phyloP scores from a whole-genome alignment of 1,284 basidiomycete genomes.

The Sporisorium graminicola region DNA sequence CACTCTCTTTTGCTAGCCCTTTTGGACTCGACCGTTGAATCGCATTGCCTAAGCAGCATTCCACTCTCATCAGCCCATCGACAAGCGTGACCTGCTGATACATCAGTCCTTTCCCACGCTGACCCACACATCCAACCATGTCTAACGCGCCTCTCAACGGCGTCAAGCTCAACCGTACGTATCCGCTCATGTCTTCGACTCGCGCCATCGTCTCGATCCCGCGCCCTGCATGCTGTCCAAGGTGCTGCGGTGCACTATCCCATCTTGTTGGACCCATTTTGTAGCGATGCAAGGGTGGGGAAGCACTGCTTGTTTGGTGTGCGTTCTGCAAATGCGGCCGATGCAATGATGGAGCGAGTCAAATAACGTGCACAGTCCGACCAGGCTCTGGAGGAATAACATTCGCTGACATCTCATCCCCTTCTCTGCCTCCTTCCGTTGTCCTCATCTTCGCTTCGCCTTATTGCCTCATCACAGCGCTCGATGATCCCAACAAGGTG shows the following conservation, averaged over 20 bases:
- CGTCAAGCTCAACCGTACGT: slow-evolving; percentile 60
- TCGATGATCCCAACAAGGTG: slow-evolving; percentile 92
- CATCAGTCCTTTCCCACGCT: slow-evolving; percentile 5
- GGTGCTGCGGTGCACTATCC: too few species aligned
- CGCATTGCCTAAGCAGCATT: slow-evolving; percentile 1
- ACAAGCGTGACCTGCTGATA: slow-evolving; percentile 5
- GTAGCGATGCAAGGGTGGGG: not conserved
- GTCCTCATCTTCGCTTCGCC: not conserved
- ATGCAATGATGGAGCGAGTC: not conserved
- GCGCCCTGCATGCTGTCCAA: not conserved
- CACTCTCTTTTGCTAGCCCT: slow-evolving; percentile 1
- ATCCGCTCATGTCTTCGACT: not conserved
- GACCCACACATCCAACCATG: slow-evolving; percentile 31
- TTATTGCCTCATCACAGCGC: slow-evolving; percentile 19
- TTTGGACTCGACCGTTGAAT: slow-evolving; percentile 7
- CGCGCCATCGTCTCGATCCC: slow-evolving; percentile 9
- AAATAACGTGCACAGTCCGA: not conserved
- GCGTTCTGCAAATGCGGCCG: not conserved
- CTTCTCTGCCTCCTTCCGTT: not conserved
- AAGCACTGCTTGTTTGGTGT: not conserved
- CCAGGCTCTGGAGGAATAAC: too few species aligned
- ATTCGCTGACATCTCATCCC: slow-evolving; percentile 1
- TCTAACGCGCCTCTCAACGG: slow-evolving; percentile 61
- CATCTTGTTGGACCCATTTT: not conserved
- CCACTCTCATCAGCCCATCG: not conserved